Evolutionary conservation across 73 alveolate species (phyloP).

Genomic region (Blepharisma japonicum): DNA sequence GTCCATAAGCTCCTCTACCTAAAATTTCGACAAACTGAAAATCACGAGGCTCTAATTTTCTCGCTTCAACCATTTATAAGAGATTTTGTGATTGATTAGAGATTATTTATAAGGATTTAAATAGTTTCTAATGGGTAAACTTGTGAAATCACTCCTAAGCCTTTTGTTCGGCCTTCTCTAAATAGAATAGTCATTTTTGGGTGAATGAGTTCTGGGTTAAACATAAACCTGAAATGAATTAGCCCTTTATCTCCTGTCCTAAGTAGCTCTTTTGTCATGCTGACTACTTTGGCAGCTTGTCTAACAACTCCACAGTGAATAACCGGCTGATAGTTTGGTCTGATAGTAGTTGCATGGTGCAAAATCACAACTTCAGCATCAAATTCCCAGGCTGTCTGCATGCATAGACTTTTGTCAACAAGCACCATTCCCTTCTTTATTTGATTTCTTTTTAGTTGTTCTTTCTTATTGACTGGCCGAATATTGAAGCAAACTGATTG

Average conservation of each 20-base stretch:
- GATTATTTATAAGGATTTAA: too few species aligned
- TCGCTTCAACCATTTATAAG: constrained; percentile 23
- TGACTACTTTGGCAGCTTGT: constrained; percentile 82
- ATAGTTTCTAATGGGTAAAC: constrained; percentile 18
- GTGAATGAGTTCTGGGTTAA: constrained; percentile 71
- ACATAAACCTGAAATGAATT: constrained; percentile 72
- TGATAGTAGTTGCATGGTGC: constrained; percentile 96
- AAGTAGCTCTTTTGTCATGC: constrained; percentile 74
- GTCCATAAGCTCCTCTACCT: constrained; percentile 34
- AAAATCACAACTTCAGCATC: constrained; percentile 92
- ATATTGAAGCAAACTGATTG: constrained; percentile 87
- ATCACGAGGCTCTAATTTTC: not conserved
- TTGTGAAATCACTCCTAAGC: constrained; percentile 70
- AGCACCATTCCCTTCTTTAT: constrained; percentile 93
- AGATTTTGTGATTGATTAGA: too few species aligned
- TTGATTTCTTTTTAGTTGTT: constrained; percentile 68
- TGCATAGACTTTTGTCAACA: constrained; percentile 63
- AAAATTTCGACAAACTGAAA: not conserved
- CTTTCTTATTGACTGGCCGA: constrained; percentile 83
- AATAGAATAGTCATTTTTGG: constrained; percentile 80
- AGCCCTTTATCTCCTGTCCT: constrained; percentile 89
- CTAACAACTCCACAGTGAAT: constrained; percentile 91
- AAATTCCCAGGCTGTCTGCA: constrained; percentile 77
- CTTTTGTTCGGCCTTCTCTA: constrained; percentile 97
- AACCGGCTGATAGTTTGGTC: constrained; percentile 78